Conservation (phyloP, 306 rosid genomes). For the Quercus ilex region DNA sequence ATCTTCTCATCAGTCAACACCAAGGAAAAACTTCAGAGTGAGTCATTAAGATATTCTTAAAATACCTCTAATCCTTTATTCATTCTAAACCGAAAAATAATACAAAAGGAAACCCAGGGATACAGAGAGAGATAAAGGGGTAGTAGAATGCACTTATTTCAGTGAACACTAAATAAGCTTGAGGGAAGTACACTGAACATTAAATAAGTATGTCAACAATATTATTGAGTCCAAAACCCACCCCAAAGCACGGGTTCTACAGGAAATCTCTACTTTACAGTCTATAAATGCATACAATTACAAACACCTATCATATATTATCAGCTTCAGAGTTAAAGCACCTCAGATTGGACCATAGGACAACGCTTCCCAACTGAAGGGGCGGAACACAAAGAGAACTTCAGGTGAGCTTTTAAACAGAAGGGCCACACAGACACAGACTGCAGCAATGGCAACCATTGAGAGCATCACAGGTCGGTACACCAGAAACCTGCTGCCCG, state of each 20-base stretch:
- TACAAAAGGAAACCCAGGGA: neutral
- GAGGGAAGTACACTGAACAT: conserved; percentile 16
- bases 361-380: conserved; percentile 90
- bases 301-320: conserved; percentile 12
- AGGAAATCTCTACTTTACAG: conserved; percentile 31
- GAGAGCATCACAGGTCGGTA: conserved; percentile 94
- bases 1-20: neutral
- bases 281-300: conserved; percentile 26
- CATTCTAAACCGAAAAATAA: neutral
- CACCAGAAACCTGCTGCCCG: conserved; percentile 52
- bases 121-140: neutral
- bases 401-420: conserved; percentile 89
- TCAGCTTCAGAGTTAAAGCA: conserved; percentile 22
- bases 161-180: neutral
- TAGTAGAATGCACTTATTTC: neutral
- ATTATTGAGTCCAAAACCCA: conserved; percentile 16
- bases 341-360: conserved; percentile 64
- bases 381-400: conserved; percentile 76
- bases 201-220: conserved; percentile 11
- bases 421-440: conserved; percentile 94
- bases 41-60: neutral
- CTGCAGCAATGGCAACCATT: conserved; percentile 86
- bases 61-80: neutral
- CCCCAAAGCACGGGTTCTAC: conserved; percentile 28
- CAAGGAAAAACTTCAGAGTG: neutral